phyloP scores from a whole-genome alignment of 2,329 filamentous ascomycete species.

The Fonsecaea erecta region DNA sequence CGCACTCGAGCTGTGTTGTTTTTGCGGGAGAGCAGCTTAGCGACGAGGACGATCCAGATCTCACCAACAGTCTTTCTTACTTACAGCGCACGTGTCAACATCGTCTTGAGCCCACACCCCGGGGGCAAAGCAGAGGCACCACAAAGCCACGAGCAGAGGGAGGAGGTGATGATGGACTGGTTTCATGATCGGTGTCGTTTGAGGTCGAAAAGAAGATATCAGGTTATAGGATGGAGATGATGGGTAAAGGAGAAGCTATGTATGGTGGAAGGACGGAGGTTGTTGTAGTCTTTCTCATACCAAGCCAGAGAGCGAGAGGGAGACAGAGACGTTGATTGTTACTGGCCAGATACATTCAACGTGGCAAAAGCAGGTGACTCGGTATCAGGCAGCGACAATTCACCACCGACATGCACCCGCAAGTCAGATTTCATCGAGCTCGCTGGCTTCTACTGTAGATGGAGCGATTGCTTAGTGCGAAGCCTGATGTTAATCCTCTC shows the following conservation, averaged over 20 bases:
- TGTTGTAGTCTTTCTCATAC: background rate
- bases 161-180: background rate
- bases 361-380: background rate
- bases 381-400: background rate
- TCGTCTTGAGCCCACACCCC: slow-evolving; percentile 25
- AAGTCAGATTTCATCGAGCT: background rate
- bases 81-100: slow-evolving; percentile 33
- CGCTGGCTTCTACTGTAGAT: background rate
- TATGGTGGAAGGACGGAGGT: background rate
- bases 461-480: background rate
- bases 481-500: background rate
- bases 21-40: background rate
- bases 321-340: background rate
- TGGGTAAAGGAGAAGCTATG: background rate
- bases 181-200: background rate
- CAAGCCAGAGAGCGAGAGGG: background rate
- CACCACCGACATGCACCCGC: background rate
- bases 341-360: background rate
- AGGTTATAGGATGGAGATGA: background rate
- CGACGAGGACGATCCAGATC: background rate
- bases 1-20: slow-evolving; percentile 32
- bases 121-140: background rate
- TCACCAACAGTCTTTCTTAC: background rate
- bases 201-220: background rate
- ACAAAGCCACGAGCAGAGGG: background rate